These are phyloP conservation scores for Macrolepiota fuliginosa DNA, from an alignment of 768 basidiomycete species.

Conservation along the genomic window DNA sequence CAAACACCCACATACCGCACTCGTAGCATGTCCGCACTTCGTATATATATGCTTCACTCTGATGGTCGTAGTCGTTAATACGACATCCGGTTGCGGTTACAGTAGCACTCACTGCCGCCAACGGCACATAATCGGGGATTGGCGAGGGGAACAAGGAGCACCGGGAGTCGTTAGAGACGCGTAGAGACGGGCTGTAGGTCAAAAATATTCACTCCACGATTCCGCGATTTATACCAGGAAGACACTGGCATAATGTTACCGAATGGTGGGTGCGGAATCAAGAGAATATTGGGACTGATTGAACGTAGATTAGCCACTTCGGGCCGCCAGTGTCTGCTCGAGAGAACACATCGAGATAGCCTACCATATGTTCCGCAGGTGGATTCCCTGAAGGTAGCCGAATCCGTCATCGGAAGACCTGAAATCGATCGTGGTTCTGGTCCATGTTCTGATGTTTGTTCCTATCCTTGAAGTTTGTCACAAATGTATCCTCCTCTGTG, in stretches of 20 bases:
- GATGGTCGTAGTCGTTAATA: constrained; percentile 2
- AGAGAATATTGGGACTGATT: constrained; percentile 1
- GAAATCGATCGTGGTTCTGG: background rate
- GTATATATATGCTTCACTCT: constrained; percentile 68
- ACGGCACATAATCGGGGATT: constrained; percentile 54
- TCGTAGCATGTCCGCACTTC: constrained; percentile 52
- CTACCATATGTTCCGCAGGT: constrained; percentile 6
- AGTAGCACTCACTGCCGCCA: constrained; percentile 58
- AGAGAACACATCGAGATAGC: constrained; percentile 4
- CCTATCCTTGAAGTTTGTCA: background rate
- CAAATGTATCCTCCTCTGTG: background rate
- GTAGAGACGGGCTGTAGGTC: constrained; percentile 14
- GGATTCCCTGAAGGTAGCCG: background rate
- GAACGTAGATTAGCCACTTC: constrained; percentile 4
- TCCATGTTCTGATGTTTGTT: background rate
- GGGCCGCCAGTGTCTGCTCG: background rate
- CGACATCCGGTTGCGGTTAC: background rate
- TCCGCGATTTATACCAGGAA: constrained; percentile 9
- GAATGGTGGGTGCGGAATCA: background rate
- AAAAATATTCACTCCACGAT: background rate
- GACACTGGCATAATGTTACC: background rate
- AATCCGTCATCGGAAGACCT: background rate
- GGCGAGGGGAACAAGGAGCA: constrained; percentile 21
- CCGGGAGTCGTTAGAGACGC: constrained; percentile 7
- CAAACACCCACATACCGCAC: constrained; percentile 3